Base-by-base conservation (phyloP, 2,329 filamentous ascomycete genomes). In the Phoma sp. region DNA sequence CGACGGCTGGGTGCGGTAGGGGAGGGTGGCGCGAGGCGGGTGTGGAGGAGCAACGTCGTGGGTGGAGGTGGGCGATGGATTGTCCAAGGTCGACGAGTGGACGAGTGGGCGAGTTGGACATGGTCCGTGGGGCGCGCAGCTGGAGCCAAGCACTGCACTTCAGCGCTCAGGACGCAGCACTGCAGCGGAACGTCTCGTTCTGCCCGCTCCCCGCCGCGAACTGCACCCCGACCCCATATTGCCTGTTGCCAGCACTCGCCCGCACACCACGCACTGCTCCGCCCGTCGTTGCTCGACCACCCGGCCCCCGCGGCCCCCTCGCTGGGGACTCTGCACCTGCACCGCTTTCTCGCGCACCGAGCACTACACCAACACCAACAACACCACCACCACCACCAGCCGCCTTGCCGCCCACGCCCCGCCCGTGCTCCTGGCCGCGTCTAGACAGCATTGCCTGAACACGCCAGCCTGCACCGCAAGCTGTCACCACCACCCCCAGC, bases 321-420 rank as follows among this genome's bases (percentile, higher is more conserved):
- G 43, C 51, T 48, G 51, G 51, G 51, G 51, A 48, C 36, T 47
- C 43, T 43, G 58, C 47, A 53, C 56, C 52, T 10, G 10, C 12
- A 24, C 22, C 52, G 50, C 57, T 56, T 51, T 48, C 38, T 43
- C 50, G 47, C 40, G 58, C 47, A 38, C 50, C 22, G 22, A 24
- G 22, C 22, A 24, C 61, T 12, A 13, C 9, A 3, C 29, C 29
- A 31, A 12, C 29, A 13, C 29, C 29, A 13, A 3, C 9, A 12
- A 3, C 29, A 31, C 10, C 29, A 31, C 22, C 22, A 47, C 46
- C 45, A 45, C 27, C 56, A 43, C 53, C 50, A 51, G 44, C 50
- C 43, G 35, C 40, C 35, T 56, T 55, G 27, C 53, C 40, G 24
- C 49, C 48, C 44, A 48, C 55, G 40, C 53, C 57, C 51, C 57